Conservation (phyloP, 208 protist genomes). For the Angomonas deanei region DNA sequence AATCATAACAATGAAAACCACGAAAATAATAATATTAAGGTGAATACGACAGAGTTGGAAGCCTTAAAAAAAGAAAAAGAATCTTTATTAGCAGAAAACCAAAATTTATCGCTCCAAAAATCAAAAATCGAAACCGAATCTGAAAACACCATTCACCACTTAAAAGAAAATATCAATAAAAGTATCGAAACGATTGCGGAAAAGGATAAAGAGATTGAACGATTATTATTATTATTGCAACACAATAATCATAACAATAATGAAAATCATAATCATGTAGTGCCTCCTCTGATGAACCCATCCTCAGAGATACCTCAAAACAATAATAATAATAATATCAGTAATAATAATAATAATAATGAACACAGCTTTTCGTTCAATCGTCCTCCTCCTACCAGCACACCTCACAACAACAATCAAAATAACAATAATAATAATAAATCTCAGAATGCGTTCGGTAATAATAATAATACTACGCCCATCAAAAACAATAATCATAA, state of each 20-base stretch:
- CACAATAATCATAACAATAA: neutral
- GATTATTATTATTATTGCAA: neutral
- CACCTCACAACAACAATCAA: neutral
- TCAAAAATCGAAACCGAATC: neutral
- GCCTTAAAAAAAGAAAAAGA: neutral
- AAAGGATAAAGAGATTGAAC: constrained; percentile 1
- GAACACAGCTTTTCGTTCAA: neutral
- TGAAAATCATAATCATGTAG: too few relatives aligned
- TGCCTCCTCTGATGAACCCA: too few relatives aligned
- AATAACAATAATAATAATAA: constrained; percentile 2
- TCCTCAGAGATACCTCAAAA: too few relatives aligned
- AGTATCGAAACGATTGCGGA: neutral
- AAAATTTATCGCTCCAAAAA: too few relatives aligned
- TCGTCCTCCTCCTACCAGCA: too few relatives aligned
- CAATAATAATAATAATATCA: too few relatives aligned
- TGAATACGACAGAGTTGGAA: neutral
- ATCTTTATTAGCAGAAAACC: neutral
- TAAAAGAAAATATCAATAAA: neutral
- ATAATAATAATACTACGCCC: neutral
- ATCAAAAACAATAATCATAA: neutral
- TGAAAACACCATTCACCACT: neutral
- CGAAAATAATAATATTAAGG: neutral
- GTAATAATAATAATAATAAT: neutral
- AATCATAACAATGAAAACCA: constrained; percentile 4
- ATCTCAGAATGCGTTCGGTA: neutral